Percentiles rank a stretch among this genome's conserved stretches.
These are phyloP conservation scores for Musa balbisiana DNA, from an alignment of 202 grass and related monocot species.

Conservation along the genomic window DNA sequence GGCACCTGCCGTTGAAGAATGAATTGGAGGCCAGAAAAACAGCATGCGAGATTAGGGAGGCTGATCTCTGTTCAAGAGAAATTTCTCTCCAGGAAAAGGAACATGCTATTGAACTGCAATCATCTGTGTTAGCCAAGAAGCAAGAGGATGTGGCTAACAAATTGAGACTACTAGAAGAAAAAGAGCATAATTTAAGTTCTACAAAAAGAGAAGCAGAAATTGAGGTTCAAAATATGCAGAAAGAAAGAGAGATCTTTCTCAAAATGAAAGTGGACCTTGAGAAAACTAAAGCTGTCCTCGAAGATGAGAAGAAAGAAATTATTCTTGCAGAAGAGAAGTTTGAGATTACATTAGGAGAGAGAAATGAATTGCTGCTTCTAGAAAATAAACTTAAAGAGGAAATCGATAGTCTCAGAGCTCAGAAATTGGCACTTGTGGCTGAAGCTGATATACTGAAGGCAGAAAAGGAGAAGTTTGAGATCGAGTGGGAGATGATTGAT, in stretches of 20 bases:
- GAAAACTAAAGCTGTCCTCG: conserved; percentile 47
- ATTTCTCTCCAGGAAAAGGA: conserved; percentile 33
- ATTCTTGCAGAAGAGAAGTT: conserved; percentile 44
- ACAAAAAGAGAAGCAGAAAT: conserved; percentile 25
- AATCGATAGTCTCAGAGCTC: conserved; percentile 81
- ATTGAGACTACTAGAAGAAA: conserved; percentile 44
- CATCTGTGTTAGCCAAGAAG: conserved; percentile 44
- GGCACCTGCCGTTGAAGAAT: conserved; percentile 33
- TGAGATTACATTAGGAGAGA: conserved; percentile 64
- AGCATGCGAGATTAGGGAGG: conserved; percentile 45
- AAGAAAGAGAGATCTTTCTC: conserved; percentile 47
- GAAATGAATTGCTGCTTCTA: conserved; percentile 46
- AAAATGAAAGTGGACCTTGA: conserved; percentile 62
- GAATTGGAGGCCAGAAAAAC: conserved; percentile 33
- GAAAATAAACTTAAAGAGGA: conserved; percentile 86
- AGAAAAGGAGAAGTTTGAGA: conserved; percentile 92
- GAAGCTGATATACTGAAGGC: conserved; percentile 70
- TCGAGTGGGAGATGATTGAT: conserved; percentile 85
- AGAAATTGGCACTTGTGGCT: conserved; percentile 50
- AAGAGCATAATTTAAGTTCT: conserved; percentile 33
- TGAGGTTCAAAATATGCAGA: conserved; percentile 39
- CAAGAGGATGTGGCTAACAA: conserved; percentile 43
- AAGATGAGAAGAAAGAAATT: conserved; percentile 53
- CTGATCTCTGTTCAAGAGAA: conserved; percentile 39
- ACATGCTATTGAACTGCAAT: conserved; percentile 26